These are phyloP conservation scores for Trichoderma harzianum DNA, from an alignment of 2,329 filamentous ascomycete species.

Conservation along the genomic window DNA sequence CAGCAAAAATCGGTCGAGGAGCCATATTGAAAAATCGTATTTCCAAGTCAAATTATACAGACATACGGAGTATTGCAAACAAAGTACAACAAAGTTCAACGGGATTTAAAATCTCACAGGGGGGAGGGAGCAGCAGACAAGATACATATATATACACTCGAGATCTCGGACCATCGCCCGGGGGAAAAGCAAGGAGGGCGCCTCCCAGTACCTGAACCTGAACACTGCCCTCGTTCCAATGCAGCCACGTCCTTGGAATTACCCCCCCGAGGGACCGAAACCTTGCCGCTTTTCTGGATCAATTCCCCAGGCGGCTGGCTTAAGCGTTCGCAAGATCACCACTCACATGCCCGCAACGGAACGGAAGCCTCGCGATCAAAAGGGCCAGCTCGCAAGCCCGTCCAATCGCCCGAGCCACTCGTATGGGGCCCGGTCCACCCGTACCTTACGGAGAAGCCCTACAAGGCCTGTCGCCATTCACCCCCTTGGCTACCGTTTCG, in stretches of 20 bases:
- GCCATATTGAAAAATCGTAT: conserved; percentile 54
- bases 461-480: conserved; percentile 13
- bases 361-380: not conserved
- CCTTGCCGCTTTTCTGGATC: conserved; percentile 3
- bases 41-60: not conserved
- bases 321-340: not conserved
- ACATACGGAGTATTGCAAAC: not conserved
- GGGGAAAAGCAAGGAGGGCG: not conserved
- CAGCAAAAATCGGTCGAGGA: conserved; percentile 74
- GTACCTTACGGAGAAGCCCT: not conserved
- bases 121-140: not conserved
- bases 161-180: not conserved
- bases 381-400: not conserved
- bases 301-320: not conserved
- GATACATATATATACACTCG: not conserved
- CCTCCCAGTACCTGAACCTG: not conserved
- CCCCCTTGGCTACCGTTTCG: not conserved
- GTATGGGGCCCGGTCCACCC: conserved; percentile 9
- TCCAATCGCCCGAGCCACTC: not conserved
- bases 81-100: not conserved
- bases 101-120: not conserved
- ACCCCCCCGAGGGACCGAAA: conserved; percentile 1
- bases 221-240: not conserved
- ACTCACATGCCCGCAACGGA: conserved; percentile 4
- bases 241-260: not conserved